A percentile compares a stretch with the other conserved stretches of the same genome.
phyloP scores from a whole-genome alignment of 768 basidiomycete species.

The Fomitopsis serialis region DNA sequence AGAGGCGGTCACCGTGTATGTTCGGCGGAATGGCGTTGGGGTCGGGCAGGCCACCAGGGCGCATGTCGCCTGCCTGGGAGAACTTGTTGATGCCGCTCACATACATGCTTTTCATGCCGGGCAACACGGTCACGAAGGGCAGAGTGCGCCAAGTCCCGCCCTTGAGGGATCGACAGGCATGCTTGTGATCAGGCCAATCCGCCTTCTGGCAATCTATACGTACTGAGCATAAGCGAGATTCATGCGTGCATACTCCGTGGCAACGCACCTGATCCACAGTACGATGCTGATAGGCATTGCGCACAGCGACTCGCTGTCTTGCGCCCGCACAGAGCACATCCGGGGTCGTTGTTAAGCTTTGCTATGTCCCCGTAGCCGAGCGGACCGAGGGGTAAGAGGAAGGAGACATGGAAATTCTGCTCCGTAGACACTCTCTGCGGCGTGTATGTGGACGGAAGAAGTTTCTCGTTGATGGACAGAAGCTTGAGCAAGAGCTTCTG shows the following conservation, averaged over 20 bases:
- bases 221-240: too few species aligned
- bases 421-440: slow-evolving; percentile 18
- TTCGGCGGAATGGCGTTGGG: slow-evolving; percentile 21
- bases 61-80: slow-evolving; percentile 9
- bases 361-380: slow-evolving; percentile 18
- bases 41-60: slow-evolving; percentile 15
- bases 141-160: slow-evolving; percentile 34
- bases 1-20: slow-evolving; percentile 28
- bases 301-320: slow-evolving; percentile 27
- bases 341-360: slow-evolving; percentile 24
- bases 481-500: slow-evolving; percentile 29
- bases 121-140: slow-evolving; percentile 7
- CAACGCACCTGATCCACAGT: slow-evolving; percentile 31
- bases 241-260: slow-evolving; percentile 14
- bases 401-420: slow-evolving; percentile 24
- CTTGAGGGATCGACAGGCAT: slow-evolving; percentile 29
- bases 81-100: slow-evolving; percentile 16
- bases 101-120: slow-evolving; percentile 3
- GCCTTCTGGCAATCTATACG: slow-evolving; percentile 26
- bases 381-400: slow-evolving; percentile 33
- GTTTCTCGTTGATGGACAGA: slow-evolving; percentile 27
- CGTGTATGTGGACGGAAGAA: slow-evolving; percentile 21
- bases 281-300: slow-evolving; percentile 29
- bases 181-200: slow-evolving; percentile 38
- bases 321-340: slow-evolving; percentile 36